These are phyloP conservation scores for Penicillium crystallinum DNA, from an alignment of 495 filamentous ascomycete genomes.

Conservation along the genomic window DNA sequence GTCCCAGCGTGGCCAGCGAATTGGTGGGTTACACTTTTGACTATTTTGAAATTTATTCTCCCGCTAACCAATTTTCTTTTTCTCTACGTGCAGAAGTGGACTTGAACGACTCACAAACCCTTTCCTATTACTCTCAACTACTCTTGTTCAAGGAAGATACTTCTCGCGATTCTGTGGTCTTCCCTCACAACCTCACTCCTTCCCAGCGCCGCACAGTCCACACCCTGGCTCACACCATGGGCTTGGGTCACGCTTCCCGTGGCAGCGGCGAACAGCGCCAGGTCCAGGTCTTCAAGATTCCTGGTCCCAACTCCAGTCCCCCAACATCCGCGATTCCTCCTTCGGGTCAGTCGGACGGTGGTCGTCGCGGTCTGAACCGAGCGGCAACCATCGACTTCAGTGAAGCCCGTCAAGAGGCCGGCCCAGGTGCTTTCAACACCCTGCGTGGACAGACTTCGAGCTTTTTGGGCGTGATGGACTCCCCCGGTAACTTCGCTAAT, in stretches of 20 bases:
- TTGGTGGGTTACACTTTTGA: conserved; percentile 49
- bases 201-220: conserved; percentile 84
- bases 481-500: conserved; percentile 63
- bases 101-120: conserved; percentile 83
- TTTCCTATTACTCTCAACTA: conserved; percentile 83
- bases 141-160: conserved; percentile 80
- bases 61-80: conserved; percentile 29
- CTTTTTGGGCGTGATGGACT: conserved; percentile 78
- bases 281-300: conserved; percentile 77
- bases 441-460: conserved; percentile 70
- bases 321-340: conserved; percentile 53
- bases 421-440: conserved; percentile 63
- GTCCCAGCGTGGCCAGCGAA: conserved; percentile 55
- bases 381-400: conserved; percentile 98
- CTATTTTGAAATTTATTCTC: background rate
- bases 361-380: conserved; percentile 77
- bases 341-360: conserved; percentile 63
- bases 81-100: conserved; percentile 65
- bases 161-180: conserved; percentile 71
- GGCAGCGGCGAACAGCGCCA: conserved; percentile 81
- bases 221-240: conserved; percentile 92
- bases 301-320: conserved; percentile 60
- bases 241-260: conserved; percentile 79
- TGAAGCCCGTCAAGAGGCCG: conserved; percentile 66
- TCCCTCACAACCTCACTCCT: conserved; percentile 74